phyloP scores from a whole-genome alignment of 345 rosid species.

The Ceriops zippeliana region DNA sequence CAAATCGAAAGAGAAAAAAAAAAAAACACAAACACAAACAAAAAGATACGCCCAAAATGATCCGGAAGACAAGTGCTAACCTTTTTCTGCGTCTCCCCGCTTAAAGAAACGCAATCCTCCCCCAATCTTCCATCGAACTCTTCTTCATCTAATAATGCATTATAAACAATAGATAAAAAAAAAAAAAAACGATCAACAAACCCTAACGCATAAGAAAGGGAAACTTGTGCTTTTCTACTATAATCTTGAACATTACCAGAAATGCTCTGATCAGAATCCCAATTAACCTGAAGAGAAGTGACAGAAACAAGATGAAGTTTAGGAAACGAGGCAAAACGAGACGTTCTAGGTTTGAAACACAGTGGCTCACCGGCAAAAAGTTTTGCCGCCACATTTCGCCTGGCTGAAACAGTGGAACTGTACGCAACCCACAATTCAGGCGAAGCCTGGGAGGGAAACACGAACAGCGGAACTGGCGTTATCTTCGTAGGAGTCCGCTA shows the following conservation, averaged over 20 bases:
- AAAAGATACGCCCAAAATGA: neutral
- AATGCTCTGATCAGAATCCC: slow-evolving; percentile 64
- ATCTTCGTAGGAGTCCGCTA: too few species aligned
- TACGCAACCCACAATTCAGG: neutral
- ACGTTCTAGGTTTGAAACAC: neutral
- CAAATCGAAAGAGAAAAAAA: too few species aligned
- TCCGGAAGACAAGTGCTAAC: slow-evolving; percentile 18
- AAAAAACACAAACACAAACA: neutral
- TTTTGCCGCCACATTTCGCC: slow-evolving; percentile 59
- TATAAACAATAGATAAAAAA: neutral
- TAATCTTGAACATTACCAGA: slow-evolving; percentile 47
- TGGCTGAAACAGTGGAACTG: neutral
- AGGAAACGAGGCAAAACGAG: neutral
- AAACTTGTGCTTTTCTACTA: neutral
- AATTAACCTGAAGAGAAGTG: slow-evolving; percentile 33
- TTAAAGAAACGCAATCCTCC: slow-evolving; percentile 34
- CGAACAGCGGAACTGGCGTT: too few species aligned
- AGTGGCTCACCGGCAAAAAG: slow-evolving; percentile 28
- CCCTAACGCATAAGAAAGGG: neutral
- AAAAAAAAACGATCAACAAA: neutral
- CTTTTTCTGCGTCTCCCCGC: slow-evolving; percentile 35
- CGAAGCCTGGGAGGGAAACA: too few species aligned
- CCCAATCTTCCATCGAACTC: slow-evolving; percentile 36
- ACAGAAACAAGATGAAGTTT: neutral
- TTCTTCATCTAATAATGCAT: slow-evolving; percentile 48